Evolutionary conservation across 2,329 filamentous ascomycete genomes (phyloP), one percentile per base, ranked within the genome.

Genomic region (Xylaria hypoxylon): DNA sequence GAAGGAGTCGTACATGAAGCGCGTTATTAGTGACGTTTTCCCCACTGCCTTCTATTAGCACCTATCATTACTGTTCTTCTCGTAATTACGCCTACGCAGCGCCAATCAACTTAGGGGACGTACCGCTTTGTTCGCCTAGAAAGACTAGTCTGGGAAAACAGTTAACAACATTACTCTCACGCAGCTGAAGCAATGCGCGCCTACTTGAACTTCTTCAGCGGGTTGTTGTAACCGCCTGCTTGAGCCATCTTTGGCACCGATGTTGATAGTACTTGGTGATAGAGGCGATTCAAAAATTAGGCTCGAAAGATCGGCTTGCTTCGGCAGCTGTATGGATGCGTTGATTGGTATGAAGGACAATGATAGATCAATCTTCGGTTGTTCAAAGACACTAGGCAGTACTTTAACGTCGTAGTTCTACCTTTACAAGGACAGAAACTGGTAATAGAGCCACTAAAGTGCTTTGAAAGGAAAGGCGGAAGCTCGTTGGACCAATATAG

Each of bases 1-100:
- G 85, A 99, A 99, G 53, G 96, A 98, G 82, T 99, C 96, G 86
- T 99, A 99, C 96, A 99, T 99, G 86, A 99, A 99, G 71, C 96
- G 91, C 72, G 96, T 99, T 80, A 99, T 99, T 75, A 99, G 84
- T 69, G 96, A 99, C 35, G 96, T 99, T 85, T 99, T 99, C 79
- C 96, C 96, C 76, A 99, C 96, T 98, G 79, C 71, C 59, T 15
- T 59, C 42, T 4, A 55, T 68, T 57, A 68, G 66, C 48, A 15
- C 53, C 48, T 28, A 56, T n/a, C n/a, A 55, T 13, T 44, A 10
- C 45, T 24, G 6, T 40, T 22, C 6, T 35, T 48, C 55, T 56
- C 47, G 47, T 28, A 7, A 11, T 35, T 35, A 19, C 19, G 45
- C 47, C 38, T 22, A 45, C 26, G 50, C 47, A 19, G 45, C 26